Percentiles rank a stretch among this genome's conserved stretches.
These are phyloP conservation scores for Pythium aphanidermatum DNA, from an alignment of 352 stramenopile genomes.

Conservation along the genomic window DNA sequence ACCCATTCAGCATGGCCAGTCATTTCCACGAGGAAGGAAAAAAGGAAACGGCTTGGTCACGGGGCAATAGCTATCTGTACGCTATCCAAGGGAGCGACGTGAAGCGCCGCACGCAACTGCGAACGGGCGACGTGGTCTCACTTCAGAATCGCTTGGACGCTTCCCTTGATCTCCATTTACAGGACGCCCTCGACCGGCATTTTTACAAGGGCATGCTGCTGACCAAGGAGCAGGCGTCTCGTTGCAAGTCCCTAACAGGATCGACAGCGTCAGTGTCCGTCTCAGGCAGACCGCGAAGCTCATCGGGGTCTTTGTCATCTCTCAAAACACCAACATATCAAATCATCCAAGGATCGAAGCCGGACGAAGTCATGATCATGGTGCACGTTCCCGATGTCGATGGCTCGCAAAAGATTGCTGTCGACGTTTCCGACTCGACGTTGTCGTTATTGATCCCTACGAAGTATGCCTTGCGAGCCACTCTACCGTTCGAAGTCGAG, in stretches of 20 bases:
- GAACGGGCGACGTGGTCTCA: conserved; percentile 17
- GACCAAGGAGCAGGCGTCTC: conserved; percentile 55
- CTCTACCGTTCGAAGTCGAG: conserved; percentile 44
- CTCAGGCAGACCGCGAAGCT: not conserved
- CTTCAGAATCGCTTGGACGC: conserved; percentile 42
- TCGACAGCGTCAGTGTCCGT: not conserved
- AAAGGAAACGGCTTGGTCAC: conserved; percentile 54
- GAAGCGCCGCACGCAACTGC: conserved; percentile 18
- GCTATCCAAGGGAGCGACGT: conserved; percentile 38
- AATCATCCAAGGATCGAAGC: conserved; percentile 20
- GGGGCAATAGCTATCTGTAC: conserved; percentile 69
- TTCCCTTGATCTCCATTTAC: conserved; percentile 42
- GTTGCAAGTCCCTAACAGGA: conserved; percentile 29
- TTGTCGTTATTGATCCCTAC: conserved; percentile 42
- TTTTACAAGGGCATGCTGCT: conserved; percentile 60
- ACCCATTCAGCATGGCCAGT: conserved; percentile 65
- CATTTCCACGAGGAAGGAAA: conserved; percentile 69
- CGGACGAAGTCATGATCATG: conserved; percentile 31
- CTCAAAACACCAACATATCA: conserved; percentile 39
- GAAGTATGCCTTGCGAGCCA: conserved; percentile 47
- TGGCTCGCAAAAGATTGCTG: conserved; percentile 22
- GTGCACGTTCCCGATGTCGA: conserved; percentile 43
- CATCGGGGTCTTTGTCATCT: not conserved
- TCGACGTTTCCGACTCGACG: conserved; percentile 40
- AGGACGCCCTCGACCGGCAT: conserved; percentile 47